These are phyloP conservation scores for Musa acuminata DNA, from an alignment of 176 grass and related monocot genomes.

Conservation along the genomic window DNA sequence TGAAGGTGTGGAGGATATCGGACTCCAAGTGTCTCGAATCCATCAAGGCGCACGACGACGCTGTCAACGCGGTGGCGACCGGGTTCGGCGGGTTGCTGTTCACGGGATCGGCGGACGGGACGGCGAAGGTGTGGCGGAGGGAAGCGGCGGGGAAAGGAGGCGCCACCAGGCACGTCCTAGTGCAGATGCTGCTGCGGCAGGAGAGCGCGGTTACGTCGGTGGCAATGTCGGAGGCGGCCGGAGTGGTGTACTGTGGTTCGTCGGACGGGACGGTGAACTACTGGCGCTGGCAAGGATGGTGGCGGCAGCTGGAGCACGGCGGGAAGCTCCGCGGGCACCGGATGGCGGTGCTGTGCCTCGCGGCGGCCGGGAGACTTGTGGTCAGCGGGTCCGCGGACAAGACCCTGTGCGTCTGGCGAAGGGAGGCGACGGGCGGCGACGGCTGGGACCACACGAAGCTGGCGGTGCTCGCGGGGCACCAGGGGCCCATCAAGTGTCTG, in stretches of 20 bases:
- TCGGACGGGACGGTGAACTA: conserved; percentile 3
- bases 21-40: conserved; percentile 20
- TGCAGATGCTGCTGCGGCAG: neutral
- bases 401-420: conserved; percentile 8
- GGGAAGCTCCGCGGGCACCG: conserved; percentile 8
- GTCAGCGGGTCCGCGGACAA: conserved; percentile 13
- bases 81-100: conserved; percentile 8
- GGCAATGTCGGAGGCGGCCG: neutral
- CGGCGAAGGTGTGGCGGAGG: conserved; percentile 15
- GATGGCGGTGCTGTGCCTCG: conserved; percentile 11
- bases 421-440: neutral
- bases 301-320: conserved; percentile 1
- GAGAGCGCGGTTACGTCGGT: conserved; percentile 14
- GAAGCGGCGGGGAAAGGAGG: neutral
- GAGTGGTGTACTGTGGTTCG: conserved; percentile 11
- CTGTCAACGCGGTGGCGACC: conserved; percentile 4
- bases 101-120: conserved; percentile 15
- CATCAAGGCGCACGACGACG: conserved; percentile 19
- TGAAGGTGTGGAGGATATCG: conserved; percentile 19
- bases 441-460: neutral
- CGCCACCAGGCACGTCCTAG: conserved; percentile 7
- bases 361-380: neutral
- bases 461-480: conserved; percentile 11
- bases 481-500: conserved; percentile 8
- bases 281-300: conserved; percentile 6